These are phyloP conservation scores for Aspergillus sp. DNA, from an alignment of 2,329 filamentous ascomycete genomes.

Conservation along the genomic window DNA sequence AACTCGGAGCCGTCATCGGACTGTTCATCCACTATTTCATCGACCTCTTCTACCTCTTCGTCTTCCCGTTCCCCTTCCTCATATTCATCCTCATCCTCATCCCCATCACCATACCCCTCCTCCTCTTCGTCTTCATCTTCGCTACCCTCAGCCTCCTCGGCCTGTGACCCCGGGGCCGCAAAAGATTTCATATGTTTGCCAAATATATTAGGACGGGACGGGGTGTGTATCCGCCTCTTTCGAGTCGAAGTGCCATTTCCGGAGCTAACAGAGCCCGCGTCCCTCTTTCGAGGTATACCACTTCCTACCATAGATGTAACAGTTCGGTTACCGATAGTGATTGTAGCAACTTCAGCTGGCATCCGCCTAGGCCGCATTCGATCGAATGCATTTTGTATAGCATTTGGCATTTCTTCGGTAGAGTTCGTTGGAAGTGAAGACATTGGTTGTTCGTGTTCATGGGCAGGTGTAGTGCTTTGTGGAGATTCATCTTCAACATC, in stretches of 20 bases:
- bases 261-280: conserved; percentile 21
- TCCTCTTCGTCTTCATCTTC: conserved; percentile 20
- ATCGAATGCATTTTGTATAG: conserved; percentile 59
- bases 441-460: conserved; percentile 10
- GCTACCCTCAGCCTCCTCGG: conserved; percentile 10
- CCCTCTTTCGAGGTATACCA: conserved; percentile 36
- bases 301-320: conserved; percentile 62
- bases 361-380: conserved; percentile 61
- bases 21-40: conserved; percentile 10
- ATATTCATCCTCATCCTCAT: conserved; percentile 17
- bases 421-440: conserved; percentile 7
- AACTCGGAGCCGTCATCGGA: conserved; percentile 4
- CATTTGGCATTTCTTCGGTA: conserved; percentile 33
- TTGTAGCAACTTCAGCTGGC: conserved; percentile 63
- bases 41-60: conserved; percentile 12
- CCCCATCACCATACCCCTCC: conserved; percentile 18
- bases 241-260: conserved; percentile 24
- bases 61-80: conserved; percentile 11
- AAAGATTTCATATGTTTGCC: conserved; percentile 48
- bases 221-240: conserved; percentile 34
- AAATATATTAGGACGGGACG: conserved; percentile 36
- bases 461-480: conserved; percentile 1
- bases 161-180: conserved; percentile 50
- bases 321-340: conserved; percentile 67
- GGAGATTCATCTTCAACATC: conserved; percentile 7